Percentiles rank a stretch among this genome's conserved stretches.
phyloP scores from a whole-genome alignment of 139 green algal species.

The Parachlorella kessleri region DNA sequence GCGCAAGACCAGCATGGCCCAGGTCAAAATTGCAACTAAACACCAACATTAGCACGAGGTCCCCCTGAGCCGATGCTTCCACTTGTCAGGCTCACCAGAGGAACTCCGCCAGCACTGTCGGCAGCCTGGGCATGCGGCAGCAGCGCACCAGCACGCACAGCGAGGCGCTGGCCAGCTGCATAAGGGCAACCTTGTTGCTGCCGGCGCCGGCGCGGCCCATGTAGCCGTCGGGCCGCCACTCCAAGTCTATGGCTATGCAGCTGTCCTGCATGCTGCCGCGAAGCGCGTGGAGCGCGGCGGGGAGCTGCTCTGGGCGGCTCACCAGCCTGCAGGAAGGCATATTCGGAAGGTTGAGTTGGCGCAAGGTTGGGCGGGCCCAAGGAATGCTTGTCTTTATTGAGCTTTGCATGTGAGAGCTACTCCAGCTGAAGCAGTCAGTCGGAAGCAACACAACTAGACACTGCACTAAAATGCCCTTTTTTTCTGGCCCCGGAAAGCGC shows the following conservation, averaged over 20 bases:
- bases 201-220: not conserved
- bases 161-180: constrained; percentile 33
- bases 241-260: constrained; percentile 39
- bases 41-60: too few species aligned
- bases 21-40: too few species aligned
- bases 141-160: constrained; percentile 31
- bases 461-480: not conserved
- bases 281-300: constrained; percentile 25
- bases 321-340: not conserved
- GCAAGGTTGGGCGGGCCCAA: not conserved
- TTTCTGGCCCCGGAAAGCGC: too few species aligned
- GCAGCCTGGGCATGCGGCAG: constrained; percentile 16
- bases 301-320: not conserved
- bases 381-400: not conserved
- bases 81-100: constrained; percentile 26
- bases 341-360: not conserved
- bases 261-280: constrained; percentile 32
- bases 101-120: constrained; percentile 20
- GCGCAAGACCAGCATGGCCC: too few species aligned
- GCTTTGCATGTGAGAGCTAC: not conserved
- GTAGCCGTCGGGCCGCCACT: constrained; percentile 40
- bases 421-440: not conserved
- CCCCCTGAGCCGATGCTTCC: too few species aligned
- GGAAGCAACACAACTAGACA: not conserved
- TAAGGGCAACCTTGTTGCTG: constrained; percentile 33